These are phyloP conservation scores for Sphagnurus paluster DNA, from an alignment of 1,284 basidiomycete species.

Conservation along the genomic window DNA sequence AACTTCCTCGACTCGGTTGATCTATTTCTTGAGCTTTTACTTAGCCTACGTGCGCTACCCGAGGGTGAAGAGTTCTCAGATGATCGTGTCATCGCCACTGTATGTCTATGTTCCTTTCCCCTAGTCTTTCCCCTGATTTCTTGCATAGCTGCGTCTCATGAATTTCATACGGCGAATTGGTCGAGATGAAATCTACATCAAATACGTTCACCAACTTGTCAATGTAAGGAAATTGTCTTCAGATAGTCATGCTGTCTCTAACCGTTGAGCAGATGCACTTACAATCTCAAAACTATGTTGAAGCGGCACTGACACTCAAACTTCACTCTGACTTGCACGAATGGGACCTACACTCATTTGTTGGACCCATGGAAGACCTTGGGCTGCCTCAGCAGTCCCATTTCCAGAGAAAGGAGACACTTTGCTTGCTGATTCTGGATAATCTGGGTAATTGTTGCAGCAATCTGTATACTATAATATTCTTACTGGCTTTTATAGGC, in stretches of 20 bases:
- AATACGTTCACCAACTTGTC: slow-evolving; percentile 93
- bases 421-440: slow-evolving; percentile 84
- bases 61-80: slow-evolving; percentile 93
- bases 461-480: not conserved
- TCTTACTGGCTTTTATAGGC: slow-evolving; percentile 43
- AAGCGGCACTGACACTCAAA: slow-evolving; percentile 90
- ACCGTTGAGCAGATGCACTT: slow-evolving; percentile 66
- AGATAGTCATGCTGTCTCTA: slow-evolving; percentile 8
- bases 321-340: slow-evolving; percentile 92
- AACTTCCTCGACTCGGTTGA: slow-evolving; percentile 89
- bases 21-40: slow-evolving; percentile 90
- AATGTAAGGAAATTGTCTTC: slow-evolving; percentile 53
- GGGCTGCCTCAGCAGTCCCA: slow-evolving; percentile 90
- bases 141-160: slow-evolving; percentile 78
- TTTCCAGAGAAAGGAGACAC: slow-evolving; percentile 91
- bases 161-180: slow-evolving; percentile 88
- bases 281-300: slow-evolving; percentile 86
- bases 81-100: slow-evolving; percentile 91
- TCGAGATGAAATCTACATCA: slow-evolving; percentile 87
- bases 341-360: slow-evolving; percentile 81
- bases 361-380: slow-evolving; percentile 85
- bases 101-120: slow-evolving; percentile 28
- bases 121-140: slow-evolving; percentile 11
- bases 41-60: slow-evolving; percentile 91
- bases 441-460: slow-evolving; percentile 64